These are phyloP conservation scores for Ceratocystis ficicola DNA, from an alignment of 2,329 filamentous ascomycete species.

Conservation along the genomic window DNA sequence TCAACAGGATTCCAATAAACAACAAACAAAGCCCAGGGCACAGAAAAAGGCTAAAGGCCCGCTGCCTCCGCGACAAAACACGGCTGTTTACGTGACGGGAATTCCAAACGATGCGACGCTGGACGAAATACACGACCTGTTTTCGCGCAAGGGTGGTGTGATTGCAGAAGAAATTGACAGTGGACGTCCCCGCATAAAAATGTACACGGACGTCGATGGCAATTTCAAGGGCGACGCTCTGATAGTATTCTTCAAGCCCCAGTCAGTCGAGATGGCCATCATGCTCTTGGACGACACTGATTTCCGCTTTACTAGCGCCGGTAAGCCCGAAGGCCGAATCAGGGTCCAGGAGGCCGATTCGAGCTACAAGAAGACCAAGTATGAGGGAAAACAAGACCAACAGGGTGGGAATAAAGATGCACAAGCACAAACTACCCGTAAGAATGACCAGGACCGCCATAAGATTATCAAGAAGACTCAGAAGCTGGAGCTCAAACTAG, in stretches of 20 bases:
- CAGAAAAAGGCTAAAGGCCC: constrained; percentile 39
- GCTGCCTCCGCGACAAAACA: constrained; percentile 55
- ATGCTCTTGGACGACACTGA: constrained; percentile 70
- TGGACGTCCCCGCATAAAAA: constrained; percentile 76
- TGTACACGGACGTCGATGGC: constrained; percentile 72
- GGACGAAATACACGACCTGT: constrained; percentile 70
- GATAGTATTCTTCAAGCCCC: constrained; percentile 86
- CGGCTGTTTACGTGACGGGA: constrained; percentile 82
- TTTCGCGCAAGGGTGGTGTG: constrained; percentile 73
- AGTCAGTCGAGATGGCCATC: constrained; percentile 79
- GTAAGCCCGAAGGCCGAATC: constrained; percentile 51
- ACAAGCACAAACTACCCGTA: constrained; percentile 30
- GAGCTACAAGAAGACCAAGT: constrained; percentile 80
- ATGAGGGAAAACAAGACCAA: constrained; percentile 40
- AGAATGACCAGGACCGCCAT: constrained; percentile 58
- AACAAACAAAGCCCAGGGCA: constrained; percentile 28
- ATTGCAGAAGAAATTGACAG: constrained; percentile 91
- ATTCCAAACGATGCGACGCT: constrained; percentile 68
- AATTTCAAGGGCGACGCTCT: constrained; percentile 89
- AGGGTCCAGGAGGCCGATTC: constrained; percentile 73
- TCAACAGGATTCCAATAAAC: constrained; percentile 17
- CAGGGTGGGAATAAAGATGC: constrained; percentile 28
- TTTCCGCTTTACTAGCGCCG: constrained; percentile 53
- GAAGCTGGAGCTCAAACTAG: constrained; percentile 79
- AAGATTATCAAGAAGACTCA: constrained; percentile 88